Evolutionary conservation across 345 rosid genomes (phyloP).

Genomic region (Populus euphratica): DNA sequence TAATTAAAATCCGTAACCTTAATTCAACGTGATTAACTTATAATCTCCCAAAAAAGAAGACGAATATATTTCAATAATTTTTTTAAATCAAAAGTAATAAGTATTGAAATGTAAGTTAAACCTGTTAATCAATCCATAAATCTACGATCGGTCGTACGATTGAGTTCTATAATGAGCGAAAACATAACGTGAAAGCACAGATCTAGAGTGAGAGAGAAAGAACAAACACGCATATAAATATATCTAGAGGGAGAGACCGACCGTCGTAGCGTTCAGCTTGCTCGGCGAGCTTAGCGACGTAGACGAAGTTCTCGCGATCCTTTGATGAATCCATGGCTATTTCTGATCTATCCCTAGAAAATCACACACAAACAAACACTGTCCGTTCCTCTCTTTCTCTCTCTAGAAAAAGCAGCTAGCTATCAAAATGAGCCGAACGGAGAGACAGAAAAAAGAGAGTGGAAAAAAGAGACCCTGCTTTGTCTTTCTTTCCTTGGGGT

Average conservation of each 20-base stretch:
- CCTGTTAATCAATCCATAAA: neutral
- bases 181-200: neutral
- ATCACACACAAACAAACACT: neutral
- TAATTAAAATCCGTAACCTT: no score
- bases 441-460: neutral
- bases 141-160: neutral
- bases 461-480: neutral
- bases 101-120: neutral
- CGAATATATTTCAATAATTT: neutral
- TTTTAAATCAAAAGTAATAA: neutral
- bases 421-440: neutral
- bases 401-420: neutral
- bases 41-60: neutral
- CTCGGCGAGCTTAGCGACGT: conserved; percentile 64
- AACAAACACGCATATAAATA: neutral
- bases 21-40: neutral
- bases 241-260: conserved; percentile 1
- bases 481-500: neutral
- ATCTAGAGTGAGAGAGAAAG: neutral
- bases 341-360: neutral
- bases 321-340: conserved; percentile 36
- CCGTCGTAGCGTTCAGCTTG: conserved; percentile 67
- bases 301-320: conserved; percentile 45
- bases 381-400: neutral
- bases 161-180: neutral